phyloP scores from a whole-genome alignment of 371 early-diverging fungal species.

The Mucor velutinosus region DNA sequence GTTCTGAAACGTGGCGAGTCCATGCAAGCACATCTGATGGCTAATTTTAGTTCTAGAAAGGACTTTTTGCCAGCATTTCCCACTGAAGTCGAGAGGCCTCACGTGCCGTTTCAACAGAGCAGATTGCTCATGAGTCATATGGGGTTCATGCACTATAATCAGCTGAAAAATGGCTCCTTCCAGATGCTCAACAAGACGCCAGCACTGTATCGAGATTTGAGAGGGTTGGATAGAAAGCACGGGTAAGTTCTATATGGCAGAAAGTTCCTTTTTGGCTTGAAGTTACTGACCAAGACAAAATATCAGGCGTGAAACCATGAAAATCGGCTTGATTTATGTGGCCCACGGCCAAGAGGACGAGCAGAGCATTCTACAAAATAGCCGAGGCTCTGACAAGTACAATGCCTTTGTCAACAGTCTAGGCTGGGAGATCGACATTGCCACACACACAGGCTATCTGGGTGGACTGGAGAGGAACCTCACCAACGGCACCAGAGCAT shows the following conservation, averaged over 20 bases:
- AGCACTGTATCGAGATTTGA: slow-evolving; percentile 71
- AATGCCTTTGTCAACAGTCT: slow-evolving; percentile 82
- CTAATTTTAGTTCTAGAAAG: slow-evolving; percentile 57
- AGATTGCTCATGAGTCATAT: slow-evolving; percentile 74
- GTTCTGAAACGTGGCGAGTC: slow-evolving; percentile 23
- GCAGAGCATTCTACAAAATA: slow-evolving; percentile 79
- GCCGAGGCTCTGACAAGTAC: slow-evolving; percentile 67
- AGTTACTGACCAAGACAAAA: not conserved
- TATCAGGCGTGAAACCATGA: slow-evolving; percentile 79
- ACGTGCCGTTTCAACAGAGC: slow-evolving; percentile 65
- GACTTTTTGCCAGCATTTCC: slow-evolving; percentile 59
- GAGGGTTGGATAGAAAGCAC: slow-evolving; percentile 75
- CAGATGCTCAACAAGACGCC: slow-evolving; percentile 70
- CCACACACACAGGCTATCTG: slow-evolving; percentile 81
- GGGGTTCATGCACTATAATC: slow-evolving; percentile 74
- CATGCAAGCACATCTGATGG: slow-evolving; percentile 34
- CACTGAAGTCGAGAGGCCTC: slow-evolving; percentile 55
- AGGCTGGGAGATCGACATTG: slow-evolving; percentile 86
- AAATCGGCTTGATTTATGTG: slow-evolving; percentile 92
- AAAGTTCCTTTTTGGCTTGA: not conserved
- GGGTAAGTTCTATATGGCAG: slow-evolving; percentile 51
- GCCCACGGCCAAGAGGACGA: slow-evolving; percentile 90
- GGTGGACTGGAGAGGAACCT: slow-evolving; percentile 86
- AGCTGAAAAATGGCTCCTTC: slow-evolving; percentile 72
- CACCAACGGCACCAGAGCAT: slow-evolving; percentile 77